Conservation (phyloP, 176 grass and related monocot species). For the Zizania latifolia region DNA sequence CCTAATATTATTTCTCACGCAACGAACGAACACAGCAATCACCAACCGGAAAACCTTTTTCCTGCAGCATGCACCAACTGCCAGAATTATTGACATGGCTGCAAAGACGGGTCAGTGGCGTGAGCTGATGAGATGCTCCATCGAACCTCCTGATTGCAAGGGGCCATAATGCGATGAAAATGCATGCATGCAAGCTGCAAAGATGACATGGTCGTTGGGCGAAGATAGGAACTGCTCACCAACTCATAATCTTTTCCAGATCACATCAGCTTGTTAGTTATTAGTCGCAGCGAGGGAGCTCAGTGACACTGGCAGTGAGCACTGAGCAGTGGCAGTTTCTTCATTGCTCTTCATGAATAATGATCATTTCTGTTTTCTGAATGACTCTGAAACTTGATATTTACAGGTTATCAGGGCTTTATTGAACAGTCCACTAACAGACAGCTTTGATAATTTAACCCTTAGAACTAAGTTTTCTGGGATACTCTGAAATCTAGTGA, state of each 20-base stretch:
- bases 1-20: too few species aligned
- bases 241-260: not conserved
- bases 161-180: not conserved
- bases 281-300: not conserved
- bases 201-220: not conserved
- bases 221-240: constrained; percentile 9
- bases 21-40: not conserved
- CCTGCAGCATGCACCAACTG: not conserved
- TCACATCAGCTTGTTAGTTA: not conserved
- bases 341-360: not conserved
- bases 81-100: constrained; percentile 9
- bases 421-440: too few species aligned
- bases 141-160: not conserved
- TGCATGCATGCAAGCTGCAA: not conserved
- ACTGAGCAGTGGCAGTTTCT: not conserved
- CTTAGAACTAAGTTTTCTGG: too few species aligned
- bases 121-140: not conserved
- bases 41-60: not conserved
- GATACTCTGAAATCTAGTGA: too few species aligned
- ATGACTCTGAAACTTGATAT: too few species aligned
- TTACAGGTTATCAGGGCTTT: too few species aligned
- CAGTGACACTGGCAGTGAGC: not conserved
- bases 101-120: not conserved
- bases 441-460: too few species aligned
- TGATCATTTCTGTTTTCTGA: too few species aligned